Percentiles rank a stretch among this genome's conserved stretches.
Conservation (phyloP, 345 rosid genomes). For the Cardamine occulta region DNA sequence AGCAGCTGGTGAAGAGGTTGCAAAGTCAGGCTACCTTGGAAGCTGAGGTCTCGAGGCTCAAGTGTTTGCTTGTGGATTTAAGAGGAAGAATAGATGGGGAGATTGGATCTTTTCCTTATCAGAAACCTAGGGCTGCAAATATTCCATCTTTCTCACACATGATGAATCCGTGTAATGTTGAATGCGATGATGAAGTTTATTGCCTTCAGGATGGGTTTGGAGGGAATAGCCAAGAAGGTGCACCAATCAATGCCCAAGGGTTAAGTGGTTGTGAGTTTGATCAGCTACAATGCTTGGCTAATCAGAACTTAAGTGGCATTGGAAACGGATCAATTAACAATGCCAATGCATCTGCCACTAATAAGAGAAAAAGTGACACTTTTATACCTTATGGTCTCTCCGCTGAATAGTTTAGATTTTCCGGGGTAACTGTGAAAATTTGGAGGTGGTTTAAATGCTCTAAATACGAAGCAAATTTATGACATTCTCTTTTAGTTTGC, state of each 20-base stretch:
- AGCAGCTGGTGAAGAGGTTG: slow-evolving; percentile 81
- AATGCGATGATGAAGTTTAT: slow-evolving; percentile 70
- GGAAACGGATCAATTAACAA: slow-evolving; percentile 47
- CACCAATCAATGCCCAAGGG: slow-evolving; percentile 52
- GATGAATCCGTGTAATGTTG: slow-evolving; percentile 84
- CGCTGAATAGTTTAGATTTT: not conserved
- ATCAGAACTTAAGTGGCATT: slow-evolving; percentile 56
- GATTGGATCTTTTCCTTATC: slow-evolving; percentile 94
- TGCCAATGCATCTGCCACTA: slow-evolving; percentile 51
- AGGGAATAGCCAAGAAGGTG: slow-evolving; percentile 58
- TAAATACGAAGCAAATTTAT: not conserved
- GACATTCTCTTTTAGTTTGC: not conserved
- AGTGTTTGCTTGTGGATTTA: slow-evolving; percentile 95
- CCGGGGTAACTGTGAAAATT: not conserved
- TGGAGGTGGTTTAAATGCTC: not conserved
- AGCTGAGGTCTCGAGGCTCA: slow-evolving; percentile 86
- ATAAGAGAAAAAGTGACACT: slow-evolving; percentile 74
- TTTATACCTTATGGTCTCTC: not conserved
- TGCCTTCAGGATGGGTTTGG: slow-evolving; percentile 65
- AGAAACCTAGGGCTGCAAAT: slow-evolving; percentile 58
- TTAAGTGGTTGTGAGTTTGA: slow-evolving; percentile 70
- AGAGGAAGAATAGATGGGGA: slow-evolving; percentile 98
- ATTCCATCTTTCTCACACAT: slow-evolving; percentile 55
- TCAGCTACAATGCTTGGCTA: slow-evolving; percentile 59
- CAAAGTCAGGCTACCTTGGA: slow-evolving; percentile 91